Percentiles rank a stretch among this genome's conserved stretches.
Conservation (phyloP, 495 filamentous ascomycete species). For the Podospora bellae-mahoneyi region DNA sequence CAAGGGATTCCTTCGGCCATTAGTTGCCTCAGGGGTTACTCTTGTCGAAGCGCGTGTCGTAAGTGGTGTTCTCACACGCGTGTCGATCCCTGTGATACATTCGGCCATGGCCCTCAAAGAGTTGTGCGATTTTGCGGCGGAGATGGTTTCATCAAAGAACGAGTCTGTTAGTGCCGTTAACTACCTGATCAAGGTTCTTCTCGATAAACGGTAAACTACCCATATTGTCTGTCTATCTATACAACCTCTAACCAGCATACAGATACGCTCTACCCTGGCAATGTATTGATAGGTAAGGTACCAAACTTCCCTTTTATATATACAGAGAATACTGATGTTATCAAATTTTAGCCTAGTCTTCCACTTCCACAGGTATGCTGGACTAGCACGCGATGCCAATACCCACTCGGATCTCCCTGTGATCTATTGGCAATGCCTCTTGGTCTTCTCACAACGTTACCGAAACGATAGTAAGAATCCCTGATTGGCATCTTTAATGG, state of each 20-base stretch:
- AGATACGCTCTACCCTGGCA: no score
- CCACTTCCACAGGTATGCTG: constrained; percentile 86
- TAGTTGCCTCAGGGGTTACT: constrained; percentile 55
- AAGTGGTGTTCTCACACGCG: constrained; percentile 66
- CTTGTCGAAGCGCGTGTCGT: no score
- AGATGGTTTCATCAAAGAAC: constrained; percentile 65
- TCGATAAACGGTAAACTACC: constrained; percentile 82
- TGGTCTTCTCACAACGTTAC: constrained; percentile 92
- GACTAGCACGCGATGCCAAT: constrained; percentile 25
- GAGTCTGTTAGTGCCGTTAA: constrained; percentile 80
- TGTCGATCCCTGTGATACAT: constrained; percentile 80
- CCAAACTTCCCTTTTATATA: no score
- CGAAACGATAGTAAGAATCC: constrained; percentile 66
- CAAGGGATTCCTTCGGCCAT: constrained; percentile 91
- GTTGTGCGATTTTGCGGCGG: constrained; percentile 88
- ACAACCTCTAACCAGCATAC: no score
- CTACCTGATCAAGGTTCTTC: constrained; percentile 82
- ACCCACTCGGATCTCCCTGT: constrained; percentile 50
- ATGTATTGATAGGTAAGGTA: no score
- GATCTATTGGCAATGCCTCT: constrained; percentile 80
- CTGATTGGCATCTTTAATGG: not conserved
- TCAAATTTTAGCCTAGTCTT: constrained; percentile 61
- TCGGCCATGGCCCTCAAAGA: constrained; percentile 88
- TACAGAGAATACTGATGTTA: no score
- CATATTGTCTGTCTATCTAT: no score